phyloP scores from a whole-genome alignment of 257 asterid species.

The Jacaranda mimosifolia region DNA sequence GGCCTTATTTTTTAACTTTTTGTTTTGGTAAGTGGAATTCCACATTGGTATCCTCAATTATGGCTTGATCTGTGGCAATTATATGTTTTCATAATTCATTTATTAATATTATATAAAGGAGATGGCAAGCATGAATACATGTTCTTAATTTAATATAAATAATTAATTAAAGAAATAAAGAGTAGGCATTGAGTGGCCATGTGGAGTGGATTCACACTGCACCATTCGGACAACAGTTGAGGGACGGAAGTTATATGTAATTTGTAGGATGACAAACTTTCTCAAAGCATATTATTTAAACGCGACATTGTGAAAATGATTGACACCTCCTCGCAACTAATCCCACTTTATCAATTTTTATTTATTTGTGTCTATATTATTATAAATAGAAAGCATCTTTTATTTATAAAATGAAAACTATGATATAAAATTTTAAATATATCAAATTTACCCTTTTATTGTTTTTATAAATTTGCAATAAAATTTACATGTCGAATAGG shows the following conservation, averaged over 20 bases:
- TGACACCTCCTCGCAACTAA: conserved; percentile 11
- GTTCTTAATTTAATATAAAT: conserved; percentile 21
- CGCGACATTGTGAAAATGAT: conserved; percentile 15
- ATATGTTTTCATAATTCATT: neutral
- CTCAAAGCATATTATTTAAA: no score
- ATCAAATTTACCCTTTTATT: no score
- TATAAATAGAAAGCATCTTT: no score
- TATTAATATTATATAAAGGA: neutral
- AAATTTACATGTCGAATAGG: no score
- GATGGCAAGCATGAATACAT: conserved; percentile 22
- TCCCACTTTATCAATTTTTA: neutral
- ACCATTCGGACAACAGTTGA: conserved; percentile 7
- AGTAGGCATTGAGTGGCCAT: conserved; percentile 9
- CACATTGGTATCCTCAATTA: conserved; percentile 29
- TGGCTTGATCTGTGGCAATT: conserved; percentile 30
- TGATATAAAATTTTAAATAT: no score
- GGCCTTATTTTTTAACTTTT: neutral
- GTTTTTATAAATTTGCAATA: no score
- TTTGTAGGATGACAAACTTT: no score
- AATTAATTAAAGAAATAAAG: conserved; percentile 12
- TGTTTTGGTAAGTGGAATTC: conserved; percentile 22
- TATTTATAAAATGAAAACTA: no score
- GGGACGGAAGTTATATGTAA: no score
- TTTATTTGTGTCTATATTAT: no score
- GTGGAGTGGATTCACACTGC: conserved; percentile 26